These are phyloP conservation scores for Lepidium campestre DNA, from an alignment of 441 rosid genomes.

Conservation along the genomic window DNA sequence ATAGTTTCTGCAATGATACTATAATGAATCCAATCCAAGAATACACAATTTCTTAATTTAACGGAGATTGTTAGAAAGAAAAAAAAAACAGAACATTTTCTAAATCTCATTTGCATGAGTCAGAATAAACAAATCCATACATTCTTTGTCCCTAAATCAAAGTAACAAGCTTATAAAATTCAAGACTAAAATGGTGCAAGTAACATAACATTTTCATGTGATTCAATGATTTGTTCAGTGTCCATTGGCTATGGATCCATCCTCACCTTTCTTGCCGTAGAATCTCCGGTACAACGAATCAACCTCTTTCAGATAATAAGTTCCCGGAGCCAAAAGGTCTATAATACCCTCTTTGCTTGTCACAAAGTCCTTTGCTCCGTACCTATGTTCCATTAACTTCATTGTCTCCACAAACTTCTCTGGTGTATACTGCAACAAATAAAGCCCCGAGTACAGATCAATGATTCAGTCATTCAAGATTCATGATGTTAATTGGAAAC, in stretches of 20 bases:
- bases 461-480: not conserved
- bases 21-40: too few relatives aligned
- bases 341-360: conserved; percentile 69
- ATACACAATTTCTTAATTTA: too few relatives aligned
- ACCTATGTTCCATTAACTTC: conserved; percentile 96
- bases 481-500: not conserved
- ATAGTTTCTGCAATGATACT: too few relatives aligned
- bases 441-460: not conserved
- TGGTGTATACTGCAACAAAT: conserved; percentile 58
- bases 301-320: conserved; percentile 87
- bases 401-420: conserved; percentile 79
- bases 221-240: conserved; percentile 32
- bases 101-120: not conserved
- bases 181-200: not conserved
- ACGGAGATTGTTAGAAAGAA: too few relatives aligned
- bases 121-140: conserved; percentile 22
- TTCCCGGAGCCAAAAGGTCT: conserved; percentile 76
- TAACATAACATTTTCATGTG: conserved; percentile 2
- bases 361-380: conserved; percentile 86
- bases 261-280: conserved; percentile 60
- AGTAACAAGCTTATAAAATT: conserved; percentile 13
- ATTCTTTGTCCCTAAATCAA: conserved; percentile 7
- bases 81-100: not conserved
- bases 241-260: conserved; percentile 64
- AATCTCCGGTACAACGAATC: conserved; percentile 88